A percentile compares a stretch with the other conserved stretches of the same genome.
Evolutionary conservation across 352 stramenopile genomes (phyloP).

Genomic region (Phytophthora pini): DNA sequence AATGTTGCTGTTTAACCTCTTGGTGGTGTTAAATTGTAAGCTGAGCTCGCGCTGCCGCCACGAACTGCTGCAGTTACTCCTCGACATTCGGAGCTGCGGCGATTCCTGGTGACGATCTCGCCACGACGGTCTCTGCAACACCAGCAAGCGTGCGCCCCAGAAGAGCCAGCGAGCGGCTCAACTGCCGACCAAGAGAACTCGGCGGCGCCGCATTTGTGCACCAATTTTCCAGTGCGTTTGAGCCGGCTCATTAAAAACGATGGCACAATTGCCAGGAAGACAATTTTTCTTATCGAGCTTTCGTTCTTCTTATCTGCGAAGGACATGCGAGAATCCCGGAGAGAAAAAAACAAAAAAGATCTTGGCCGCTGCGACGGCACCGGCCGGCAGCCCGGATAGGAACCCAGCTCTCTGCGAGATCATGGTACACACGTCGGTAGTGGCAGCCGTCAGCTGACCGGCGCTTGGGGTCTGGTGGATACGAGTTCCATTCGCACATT

Average conservation of each 20-base stretch:
- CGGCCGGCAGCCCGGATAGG: conserved; percentile 1
- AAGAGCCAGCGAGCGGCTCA: conserved; percentile 30
- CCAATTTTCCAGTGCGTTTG: conserved; percentile 12
- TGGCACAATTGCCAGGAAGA: conserved; percentile 8
- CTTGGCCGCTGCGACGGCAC: conserved; percentile 5
- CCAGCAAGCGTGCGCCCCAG: conserved; percentile 21
- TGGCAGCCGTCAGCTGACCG: conserved; percentile 17
- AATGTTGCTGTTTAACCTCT: too few relatives aligned
- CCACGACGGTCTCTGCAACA: conserved; percentile 21
- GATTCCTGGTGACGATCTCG: conserved; percentile 1
- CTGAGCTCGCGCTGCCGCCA: too few relatives aligned
- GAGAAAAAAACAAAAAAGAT: conserved; percentile 13
- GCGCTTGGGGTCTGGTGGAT: conserved; percentile 6
- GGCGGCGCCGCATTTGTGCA: conserved; percentile 21
- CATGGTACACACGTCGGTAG: conserved; percentile 1
- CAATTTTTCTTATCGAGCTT: conserved; percentile 18
- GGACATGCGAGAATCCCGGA: conserved; percentile 1
- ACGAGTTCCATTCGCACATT: neutral
- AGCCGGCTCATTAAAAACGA: conserved; percentile 16
- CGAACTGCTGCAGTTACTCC: too few relatives aligned
- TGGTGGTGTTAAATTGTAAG: too few relatives aligned
- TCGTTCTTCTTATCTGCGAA: conserved; percentile 19
- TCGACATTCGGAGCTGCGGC: conserved; percentile 3
- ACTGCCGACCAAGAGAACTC: conserved; percentile 27
- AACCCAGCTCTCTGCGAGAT: conserved; percentile 8